phyloP scores from a whole-genome alignment of 2,329 filamentous ascomycete species.

The Coniella vitis region DNA sequence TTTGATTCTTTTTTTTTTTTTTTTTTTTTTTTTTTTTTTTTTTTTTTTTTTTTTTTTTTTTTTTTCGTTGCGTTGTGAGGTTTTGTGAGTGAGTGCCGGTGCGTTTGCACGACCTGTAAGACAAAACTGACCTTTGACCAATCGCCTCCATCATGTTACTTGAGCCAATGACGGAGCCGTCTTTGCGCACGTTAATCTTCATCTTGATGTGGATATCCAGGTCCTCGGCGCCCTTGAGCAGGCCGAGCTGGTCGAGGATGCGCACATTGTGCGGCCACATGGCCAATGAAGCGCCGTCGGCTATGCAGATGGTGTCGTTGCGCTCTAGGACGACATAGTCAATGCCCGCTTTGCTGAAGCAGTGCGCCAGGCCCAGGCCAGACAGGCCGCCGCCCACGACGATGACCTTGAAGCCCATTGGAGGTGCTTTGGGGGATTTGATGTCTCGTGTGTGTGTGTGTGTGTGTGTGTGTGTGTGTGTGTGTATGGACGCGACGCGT shows the following conservation, averaged over 20 bases:
- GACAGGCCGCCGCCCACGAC: constrained; percentile 26
- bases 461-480: not conserved
- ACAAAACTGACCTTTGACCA: constrained; percentile 9
- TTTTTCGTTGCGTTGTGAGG: too few species aligned
- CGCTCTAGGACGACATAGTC: constrained; percentile 26
- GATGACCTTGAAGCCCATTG: constrained; percentile 20
- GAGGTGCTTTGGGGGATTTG: not conserved
- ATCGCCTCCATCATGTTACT: constrained; percentile 19
- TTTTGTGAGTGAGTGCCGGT: too few species aligned
- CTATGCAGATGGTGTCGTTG: constrained; percentile 18
- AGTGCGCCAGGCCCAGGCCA: constrained; percentile 25
- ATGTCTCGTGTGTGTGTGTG: too few species aligned
- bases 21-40: too few species aligned
- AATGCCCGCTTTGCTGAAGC: constrained; percentile 24
- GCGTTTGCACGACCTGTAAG: not conserved
- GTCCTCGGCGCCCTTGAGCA: constrained; percentile 18
- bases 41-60: too few species aligned
- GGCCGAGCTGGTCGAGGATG: constrained; percentile 24
- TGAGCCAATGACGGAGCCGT: constrained; percentile 16
- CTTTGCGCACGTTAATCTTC: constrained; percentile 16
- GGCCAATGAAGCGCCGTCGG: constrained; percentile 19
- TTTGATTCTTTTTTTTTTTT: too few species aligned
- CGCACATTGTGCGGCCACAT: constrained; percentile 22
- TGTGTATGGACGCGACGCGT: not conserved
- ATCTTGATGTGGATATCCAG: constrained; percentile 15